phyloP scores from a whole-genome alignment of 1,284 basidiomycete species.

The Naganishia albida region DNA sequence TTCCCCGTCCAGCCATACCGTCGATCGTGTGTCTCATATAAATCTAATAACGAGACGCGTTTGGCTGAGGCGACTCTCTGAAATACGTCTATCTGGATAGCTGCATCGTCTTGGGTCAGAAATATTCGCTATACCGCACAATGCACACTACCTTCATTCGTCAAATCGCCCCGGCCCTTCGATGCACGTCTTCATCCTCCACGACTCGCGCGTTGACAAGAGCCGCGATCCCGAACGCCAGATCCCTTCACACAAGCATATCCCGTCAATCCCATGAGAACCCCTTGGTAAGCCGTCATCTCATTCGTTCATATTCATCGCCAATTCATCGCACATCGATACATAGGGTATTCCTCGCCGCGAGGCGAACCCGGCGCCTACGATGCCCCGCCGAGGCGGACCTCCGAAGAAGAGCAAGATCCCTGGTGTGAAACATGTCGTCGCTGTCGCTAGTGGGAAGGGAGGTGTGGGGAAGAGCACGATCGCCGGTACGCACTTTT shows the following conservation, averaged over 20 bases:
- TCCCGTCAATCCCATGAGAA: conserved; percentile 30
- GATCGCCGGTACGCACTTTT: conserved; percentile 65
- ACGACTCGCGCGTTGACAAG: neutral
- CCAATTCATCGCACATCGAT: neutral
- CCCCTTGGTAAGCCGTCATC: conserved; percentile 28
- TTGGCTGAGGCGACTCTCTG: neutral
- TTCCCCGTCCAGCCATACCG: neutral
- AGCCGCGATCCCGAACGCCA: neutral
- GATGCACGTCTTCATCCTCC: neutral
- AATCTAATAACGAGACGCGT: neutral
- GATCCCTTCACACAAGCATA: conserved; percentile 1
- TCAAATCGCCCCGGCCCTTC: neutral
- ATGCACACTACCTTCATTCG: neutral
- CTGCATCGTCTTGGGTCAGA: neutral
- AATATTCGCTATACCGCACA: neutral
- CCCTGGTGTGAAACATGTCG: conserved; percentile 61
- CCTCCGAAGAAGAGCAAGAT: conserved; percentile 57
- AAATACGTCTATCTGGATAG: neutral
- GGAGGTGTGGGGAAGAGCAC: conserved; percentile 98
- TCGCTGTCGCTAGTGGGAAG: conserved; percentile 91
- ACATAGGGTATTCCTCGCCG: conserved; percentile 49
- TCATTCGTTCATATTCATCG: neutral
- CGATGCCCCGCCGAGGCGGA: conserved; percentile 53
- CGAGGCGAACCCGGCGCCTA: conserved; percentile 50
- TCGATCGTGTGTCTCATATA: neutral